phyloP scores from a whole-genome alignment of 2,329 filamentous ascomycete genomes.

The Diplocarpon rosae region DNA sequence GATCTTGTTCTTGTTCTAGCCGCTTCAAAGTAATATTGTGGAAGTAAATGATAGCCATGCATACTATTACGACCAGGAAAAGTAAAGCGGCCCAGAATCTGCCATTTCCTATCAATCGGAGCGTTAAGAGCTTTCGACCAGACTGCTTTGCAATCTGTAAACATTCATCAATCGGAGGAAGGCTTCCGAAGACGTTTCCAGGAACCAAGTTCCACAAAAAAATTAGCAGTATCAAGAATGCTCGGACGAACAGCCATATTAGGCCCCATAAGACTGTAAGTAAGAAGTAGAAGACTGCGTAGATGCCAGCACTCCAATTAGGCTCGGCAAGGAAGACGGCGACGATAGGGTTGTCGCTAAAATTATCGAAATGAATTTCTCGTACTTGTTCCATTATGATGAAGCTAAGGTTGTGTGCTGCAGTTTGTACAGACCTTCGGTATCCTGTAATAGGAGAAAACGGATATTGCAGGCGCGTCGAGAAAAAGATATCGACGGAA shows the following conservation, averaged over 20 bases:
- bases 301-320: background rate
- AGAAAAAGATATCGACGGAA: background rate
- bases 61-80: background rate
- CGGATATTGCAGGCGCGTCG: background rate
- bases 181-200: background rate
- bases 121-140: background rate
- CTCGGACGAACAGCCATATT: background rate
- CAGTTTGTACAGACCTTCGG: background rate
- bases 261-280: background rate
- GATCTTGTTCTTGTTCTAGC: background rate
- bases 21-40: background rate
- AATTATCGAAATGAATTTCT: background rate
- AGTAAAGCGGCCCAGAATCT: background rate
- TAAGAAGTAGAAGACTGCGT: background rate
- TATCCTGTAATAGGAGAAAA: background rate
- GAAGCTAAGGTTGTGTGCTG: background rate
- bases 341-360: constrained; percentile 2
- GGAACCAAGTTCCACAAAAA: background rate
- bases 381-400: background rate
- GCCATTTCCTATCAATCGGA: background rate
- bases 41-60: background rate
- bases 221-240: background rate
- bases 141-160: too few relatives aligned
- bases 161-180: background rate
- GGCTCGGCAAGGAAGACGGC: background rate